Percentiles rank a stretch among this genome's conserved stretches.
These are phyloP conservation scores for Suzukiozyma palmioleophila DNA, from an alignment of 1,139 yeast species.

Conservation along the genomic window DNA sequence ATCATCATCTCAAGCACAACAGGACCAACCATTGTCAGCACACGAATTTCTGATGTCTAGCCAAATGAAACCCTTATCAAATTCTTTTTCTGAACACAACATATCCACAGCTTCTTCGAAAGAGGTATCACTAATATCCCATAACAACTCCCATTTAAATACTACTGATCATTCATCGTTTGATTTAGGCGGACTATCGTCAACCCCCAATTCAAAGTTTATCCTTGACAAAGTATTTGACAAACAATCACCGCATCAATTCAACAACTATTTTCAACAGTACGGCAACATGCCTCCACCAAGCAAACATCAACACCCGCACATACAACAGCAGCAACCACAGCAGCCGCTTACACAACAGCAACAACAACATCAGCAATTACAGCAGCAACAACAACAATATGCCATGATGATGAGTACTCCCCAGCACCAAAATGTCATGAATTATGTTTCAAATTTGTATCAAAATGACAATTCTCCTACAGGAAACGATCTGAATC, in stretches of 20 bases:
- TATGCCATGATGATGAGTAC: conserved; percentile 44
- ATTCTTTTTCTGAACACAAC: conserved; percentile 8
- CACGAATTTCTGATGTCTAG: conserved; percentile 1
- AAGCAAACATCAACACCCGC: conserved; percentile 8
- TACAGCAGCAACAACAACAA: conserved; percentile 13
- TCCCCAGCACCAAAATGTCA: conserved; percentile 32
- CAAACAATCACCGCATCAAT: conserved; percentile 33
- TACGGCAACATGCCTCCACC: conserved; percentile 28
- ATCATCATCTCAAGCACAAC: conserved; percentile 3
- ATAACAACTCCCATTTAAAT: conserved; percentile 1
- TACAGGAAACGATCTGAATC: conserved; percentile 1
- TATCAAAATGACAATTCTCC: conserved; percentile 8
- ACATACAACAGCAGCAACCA: conserved; percentile 4
- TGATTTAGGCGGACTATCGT: conserved; percentile 33
- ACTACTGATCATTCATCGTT: conserved; percentile 31
- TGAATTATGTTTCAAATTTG: conserved; percentile 12
- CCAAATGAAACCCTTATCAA: not conserved
- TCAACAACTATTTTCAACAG: conserved; percentile 19
- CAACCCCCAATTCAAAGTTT: conserved; percentile 42
- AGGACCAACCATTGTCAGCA: conserved; percentile 5
- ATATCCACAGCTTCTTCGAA: conserved; percentile 18
- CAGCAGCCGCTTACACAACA: conserved; percentile 11
- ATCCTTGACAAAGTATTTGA: conserved; percentile 40
- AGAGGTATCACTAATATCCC: conserved; percentile 6
- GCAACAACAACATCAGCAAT: conserved; percentile 14